phyloP scores from a whole-genome alignment of 495 filamentous ascomycete species.

The Annulohypoxylon nitens region DNA sequence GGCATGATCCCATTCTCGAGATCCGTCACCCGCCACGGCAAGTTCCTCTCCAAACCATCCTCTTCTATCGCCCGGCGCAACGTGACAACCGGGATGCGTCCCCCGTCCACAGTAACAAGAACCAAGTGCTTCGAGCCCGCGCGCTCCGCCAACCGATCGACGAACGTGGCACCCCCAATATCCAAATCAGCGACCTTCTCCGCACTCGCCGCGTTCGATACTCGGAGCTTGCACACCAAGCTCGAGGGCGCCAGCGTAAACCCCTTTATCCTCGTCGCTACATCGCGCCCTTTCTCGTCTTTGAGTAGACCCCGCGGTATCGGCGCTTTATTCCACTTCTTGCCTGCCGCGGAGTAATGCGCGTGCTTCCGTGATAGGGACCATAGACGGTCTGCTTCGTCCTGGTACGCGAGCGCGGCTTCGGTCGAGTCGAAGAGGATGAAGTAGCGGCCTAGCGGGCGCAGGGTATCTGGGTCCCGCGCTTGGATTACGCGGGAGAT shows the following conservation, averaged over 20 bases:
- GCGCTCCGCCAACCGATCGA: constrained; percentile 49
- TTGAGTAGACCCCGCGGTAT: constrained; percentile 41
- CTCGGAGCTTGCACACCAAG: constrained; percentile 39
- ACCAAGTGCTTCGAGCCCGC: constrained; percentile 56
- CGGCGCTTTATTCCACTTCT: constrained; percentile 4
- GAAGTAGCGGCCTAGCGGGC: constrained; percentile 68
- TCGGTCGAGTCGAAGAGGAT: constrained; percentile 69
- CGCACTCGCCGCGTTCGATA: constrained; percentile 44
- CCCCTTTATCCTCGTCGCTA: constrained; percentile 55
- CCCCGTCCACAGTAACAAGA: constrained; percentile 61
- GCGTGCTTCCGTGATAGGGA: constrained; percentile 54
- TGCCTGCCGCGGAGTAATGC: constrained; percentile 35
- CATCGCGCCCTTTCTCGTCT: constrained; percentile 58
- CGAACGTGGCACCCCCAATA: constrained; percentile 52
- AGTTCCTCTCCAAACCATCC: constrained; percentile 61
- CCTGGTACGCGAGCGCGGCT: constrained; percentile 68
- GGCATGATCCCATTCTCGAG: constrained; percentile 42
- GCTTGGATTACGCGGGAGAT: constrained; percentile 65
- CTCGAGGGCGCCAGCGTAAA: constrained; percentile 67
- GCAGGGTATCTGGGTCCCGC: constrained; percentile 66
- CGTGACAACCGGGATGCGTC: constrained; percentile 40
- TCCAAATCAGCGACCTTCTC: constrained; percentile 55
- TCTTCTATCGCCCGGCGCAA: constrained; percentile 55
- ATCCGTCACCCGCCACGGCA: constrained; percentile 57
- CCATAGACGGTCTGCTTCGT: constrained; percentile 62